Evolutionary conservation across 352 stramenopile species (phyloP), one percentile per base, ranked within the genome.

Genomic region (Pythium utonaiense): DNA sequence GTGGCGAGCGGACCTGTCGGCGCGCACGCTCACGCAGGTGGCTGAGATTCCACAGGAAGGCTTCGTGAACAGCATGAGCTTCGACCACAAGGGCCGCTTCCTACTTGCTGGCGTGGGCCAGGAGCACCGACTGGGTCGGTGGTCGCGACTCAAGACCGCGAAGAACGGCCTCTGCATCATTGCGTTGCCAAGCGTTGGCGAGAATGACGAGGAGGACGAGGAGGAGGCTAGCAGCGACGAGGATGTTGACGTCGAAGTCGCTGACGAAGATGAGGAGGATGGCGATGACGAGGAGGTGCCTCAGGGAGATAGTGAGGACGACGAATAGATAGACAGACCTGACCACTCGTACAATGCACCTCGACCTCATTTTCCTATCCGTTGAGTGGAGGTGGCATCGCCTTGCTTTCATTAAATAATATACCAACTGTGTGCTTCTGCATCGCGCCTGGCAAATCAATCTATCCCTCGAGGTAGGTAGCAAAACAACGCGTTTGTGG

Each of bases 51-150:
- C 85, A 6, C 61, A 96, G 16, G 67, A 74, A 0, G 83, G 86
- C 17, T 89, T 80, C 64, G 80, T 91, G 40, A 93, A 93, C 54
- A 74, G 63, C 24, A 69, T 93, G 57, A 72, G 64, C 48, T 93
- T 96, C 48, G 83, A 93, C 56, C 30, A 58, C 31, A 91, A 90
- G 45, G 91, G 86, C 27, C 82, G 86, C 10, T 97, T 97, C 78
- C 59, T 98, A 47, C 75, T 98, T 6, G 93, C 89, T 19, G 93
- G 80, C 33, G 74, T 97, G 21, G 93, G 91, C 10, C 91, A 97
- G 71, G 94, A 98, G 73, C 94, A 98, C 75, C 87, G 92, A 12
- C 69, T 98, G 44, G 94, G 94, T 1, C 82, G 93, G 48, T 98
- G 94, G 94, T 82, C 96, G 66, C 78, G 86, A 22, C 49, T 96